Conservation (phyloP, 805 yeast genomes). For the Danielia reshetovae region DNA sequence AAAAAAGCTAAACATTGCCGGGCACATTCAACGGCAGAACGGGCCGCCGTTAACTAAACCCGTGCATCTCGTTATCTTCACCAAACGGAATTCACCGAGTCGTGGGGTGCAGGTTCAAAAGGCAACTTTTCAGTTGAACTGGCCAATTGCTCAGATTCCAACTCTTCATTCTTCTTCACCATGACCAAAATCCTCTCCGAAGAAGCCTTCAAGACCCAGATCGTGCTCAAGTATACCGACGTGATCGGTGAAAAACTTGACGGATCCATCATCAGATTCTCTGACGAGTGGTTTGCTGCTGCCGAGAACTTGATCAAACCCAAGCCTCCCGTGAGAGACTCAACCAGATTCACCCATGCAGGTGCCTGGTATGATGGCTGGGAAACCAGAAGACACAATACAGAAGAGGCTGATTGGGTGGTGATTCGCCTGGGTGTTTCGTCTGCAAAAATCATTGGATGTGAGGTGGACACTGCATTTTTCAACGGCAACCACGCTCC, state of each 20-base stretch:
- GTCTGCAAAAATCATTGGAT: slow-evolving; percentile 72
- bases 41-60: no score
- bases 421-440: slow-evolving; percentile 78
- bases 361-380: slow-evolving; percentile 99
- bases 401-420: slow-evolving; percentile 84
- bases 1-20: no score
- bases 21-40: no score
- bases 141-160: no score
- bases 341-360: slow-evolving; percentile 69
- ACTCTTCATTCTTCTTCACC: no score
- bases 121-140: no score
- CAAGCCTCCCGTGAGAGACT: slow-evolving; percentile 73
- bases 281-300: slow-evolving; percentile 95
- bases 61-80: no score
- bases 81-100: no score
- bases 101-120: no score
- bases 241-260: slow-evolving; percentile 84
- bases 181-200: slow-evolving; percentile 18
- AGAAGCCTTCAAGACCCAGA: slow-evolving; percentile 41
- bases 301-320: slow-evolving; percentile 86
- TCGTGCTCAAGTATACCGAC: slow-evolving; percentile 60
- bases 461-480: slow-evolving; percentile 89
- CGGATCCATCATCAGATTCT: slow-evolving; percentile 61
- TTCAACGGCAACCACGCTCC: slow-evolving; percentile 98
- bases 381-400: slow-evolving; percentile 95